phyloP scores from a whole-genome alignment of 1,284 basidiomycete species.

The Pseudomicrostroma phylloplanum region DNA sequence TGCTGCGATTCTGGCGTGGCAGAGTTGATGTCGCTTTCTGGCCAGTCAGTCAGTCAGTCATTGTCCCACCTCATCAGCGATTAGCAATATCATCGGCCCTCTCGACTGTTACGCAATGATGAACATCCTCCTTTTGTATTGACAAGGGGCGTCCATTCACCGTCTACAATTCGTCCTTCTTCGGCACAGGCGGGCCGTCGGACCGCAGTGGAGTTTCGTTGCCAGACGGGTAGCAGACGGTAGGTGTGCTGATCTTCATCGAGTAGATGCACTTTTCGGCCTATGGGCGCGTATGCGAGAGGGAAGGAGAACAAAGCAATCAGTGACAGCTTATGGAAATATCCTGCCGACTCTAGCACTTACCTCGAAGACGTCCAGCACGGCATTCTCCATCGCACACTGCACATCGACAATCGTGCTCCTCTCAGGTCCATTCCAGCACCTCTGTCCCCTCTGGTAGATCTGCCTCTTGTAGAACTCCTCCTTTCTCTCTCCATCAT shows the following conservation, averaged over 20 bases:
- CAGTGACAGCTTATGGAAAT: too few relatives aligned
- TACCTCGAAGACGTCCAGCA: slow-evolving; percentile 71
- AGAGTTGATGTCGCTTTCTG: not conserved
- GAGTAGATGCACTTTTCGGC: slow-evolving; percentile 92
- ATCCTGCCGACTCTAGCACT: too few relatives aligned
- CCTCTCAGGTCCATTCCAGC: slow-evolving; percentile 94
- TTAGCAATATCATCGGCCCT: too few relatives aligned
- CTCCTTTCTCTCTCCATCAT: slow-evolving; percentile 48
- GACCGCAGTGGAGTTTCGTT: not conserved
- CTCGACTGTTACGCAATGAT: too few relatives aligned
- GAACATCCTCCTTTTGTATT: too few relatives aligned
- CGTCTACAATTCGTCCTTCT: too few relatives aligned
- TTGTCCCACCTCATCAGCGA: too few relatives aligned
- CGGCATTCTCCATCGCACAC: slow-evolving; percentile 77
- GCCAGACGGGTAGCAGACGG: slow-evolving; percentile 61
- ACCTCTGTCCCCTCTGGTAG: slow-evolving; percentile 71
- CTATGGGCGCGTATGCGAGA: too few relatives aligned
- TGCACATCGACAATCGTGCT: slow-evolving; percentile 69
- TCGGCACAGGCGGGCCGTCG: not conserved
- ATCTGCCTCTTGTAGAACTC: slow-evolving; percentile 74
- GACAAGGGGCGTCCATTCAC: too few relatives aligned
- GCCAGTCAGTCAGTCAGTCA: too few relatives aligned
- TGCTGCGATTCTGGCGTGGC: not conserved
- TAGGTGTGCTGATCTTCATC: slow-evolving; percentile 78
- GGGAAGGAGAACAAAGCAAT: not conserved